Evolutionary conservation across 2,329 filamentous ascomycete genomes (phyloP), one percentile per base, ranked within the genome.

Genomic region (Catunica adiposa): DNA sequence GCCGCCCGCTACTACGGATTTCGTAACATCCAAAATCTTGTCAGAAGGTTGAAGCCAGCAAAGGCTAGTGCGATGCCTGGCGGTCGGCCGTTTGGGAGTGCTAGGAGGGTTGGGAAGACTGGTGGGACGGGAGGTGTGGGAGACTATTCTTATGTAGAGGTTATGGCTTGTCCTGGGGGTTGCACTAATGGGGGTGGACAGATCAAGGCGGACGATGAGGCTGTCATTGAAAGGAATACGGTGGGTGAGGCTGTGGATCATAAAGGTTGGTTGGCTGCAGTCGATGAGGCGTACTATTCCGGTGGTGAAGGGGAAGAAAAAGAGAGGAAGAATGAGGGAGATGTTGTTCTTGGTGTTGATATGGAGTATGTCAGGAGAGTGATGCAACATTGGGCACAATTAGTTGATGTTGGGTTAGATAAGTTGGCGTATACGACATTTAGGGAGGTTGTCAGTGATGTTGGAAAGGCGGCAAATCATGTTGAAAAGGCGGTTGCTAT

Each of bases 101-200:
- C 71, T 46, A 75, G 76, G 57, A 76, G 73, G 59, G 77, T 77
- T 62, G 63, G 71, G 17, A 66, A 68, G 17, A 68, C 70, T 3
- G 37, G 1, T 17, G 26, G 8, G 23, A 40, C n/a, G 20, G 38
- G 3, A 8, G 54, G 11, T 38, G 31, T 29, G 9, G 47, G 34
- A 15, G 87, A 95, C 37, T 89, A 89, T 66, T 78, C 84, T n/a
- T 97, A 94, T 68, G 86, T 97, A 26, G 92, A 98, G 69, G 92
- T 98, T 58, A 98, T 98, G 92, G 92, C 92, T 14, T 98, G 92
- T 67, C 92, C 92, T 0, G 92, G 92, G n/a, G 92, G 92, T 2
- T 98, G 92, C 70, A 98, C 92, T 55, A 98, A 98, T 63, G 92
- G 92, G 1, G 92, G 92, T 38, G 92, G 92, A 0, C 92, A 98